Conservation (phyloP, 228 moss, liverwort and hornwort species). For the Sphagnum magellanicum region DNA sequence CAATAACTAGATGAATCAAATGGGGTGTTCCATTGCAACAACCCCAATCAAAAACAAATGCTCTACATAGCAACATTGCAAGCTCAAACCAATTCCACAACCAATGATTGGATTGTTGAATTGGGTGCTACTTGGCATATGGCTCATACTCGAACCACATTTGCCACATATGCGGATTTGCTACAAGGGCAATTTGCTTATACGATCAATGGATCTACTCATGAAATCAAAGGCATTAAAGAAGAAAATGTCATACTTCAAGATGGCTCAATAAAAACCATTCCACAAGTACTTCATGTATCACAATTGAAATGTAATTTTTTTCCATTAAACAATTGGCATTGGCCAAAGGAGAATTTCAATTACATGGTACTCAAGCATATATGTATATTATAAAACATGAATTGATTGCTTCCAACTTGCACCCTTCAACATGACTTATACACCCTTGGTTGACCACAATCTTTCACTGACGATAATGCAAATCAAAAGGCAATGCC, state of each 20-base stretch:
- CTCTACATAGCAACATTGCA: conserved; percentile 2
- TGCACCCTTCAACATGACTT: neutral
- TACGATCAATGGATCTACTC: neutral
- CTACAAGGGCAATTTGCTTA: neutral
- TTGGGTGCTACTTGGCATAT: conserved; percentile 3
- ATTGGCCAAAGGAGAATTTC: neutral
- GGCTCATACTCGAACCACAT: neutral
- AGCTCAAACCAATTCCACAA: neutral
- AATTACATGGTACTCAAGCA: neutral
- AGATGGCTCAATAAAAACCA: neutral
- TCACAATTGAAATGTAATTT: conserved; percentile 4
- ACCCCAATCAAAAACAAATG: neutral
- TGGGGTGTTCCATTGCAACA: neutral
- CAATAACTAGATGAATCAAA: neutral
- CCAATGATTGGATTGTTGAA: neutral
- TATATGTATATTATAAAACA: neutral
- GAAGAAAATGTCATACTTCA: neutral
- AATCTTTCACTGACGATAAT: too few species aligned
- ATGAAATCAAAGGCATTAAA: neutral
- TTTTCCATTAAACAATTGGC: conserved; percentile 6
- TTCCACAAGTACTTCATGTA: neutral
- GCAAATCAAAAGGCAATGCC: too few species aligned
- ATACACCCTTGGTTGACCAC: neutral
- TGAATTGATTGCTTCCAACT: neutral
- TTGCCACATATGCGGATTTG: neutral